These are phyloP conservation scores for Myriosclerotinia duriaeana DNA, from an alignment of 2,329 filamentous ascomycete species.

Conservation along the genomic window DNA sequence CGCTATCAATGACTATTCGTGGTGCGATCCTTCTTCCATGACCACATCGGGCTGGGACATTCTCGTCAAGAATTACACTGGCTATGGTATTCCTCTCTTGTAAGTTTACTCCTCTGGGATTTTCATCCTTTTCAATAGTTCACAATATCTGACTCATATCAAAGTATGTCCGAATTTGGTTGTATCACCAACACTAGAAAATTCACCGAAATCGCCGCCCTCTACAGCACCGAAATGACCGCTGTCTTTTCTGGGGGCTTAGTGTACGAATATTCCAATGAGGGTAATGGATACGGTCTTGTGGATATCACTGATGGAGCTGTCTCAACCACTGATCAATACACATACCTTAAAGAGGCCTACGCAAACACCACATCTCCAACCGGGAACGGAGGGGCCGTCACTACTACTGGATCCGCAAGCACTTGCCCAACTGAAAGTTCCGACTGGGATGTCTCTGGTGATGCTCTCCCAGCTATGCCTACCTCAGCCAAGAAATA, in stretches of 20 bases:
- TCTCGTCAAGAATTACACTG: slow-evolving; percentile 65
- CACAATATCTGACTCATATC: not conserved
- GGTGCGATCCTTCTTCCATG: slow-evolving; percentile 62
- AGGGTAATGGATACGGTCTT: slow-evolving; percentile 71
- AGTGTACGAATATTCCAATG: slow-evolving; percentile 90
- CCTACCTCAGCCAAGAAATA: slow-evolving; percentile 46
- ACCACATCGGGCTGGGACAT: slow-evolving; percentile 63
- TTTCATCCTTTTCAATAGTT: not conserved
- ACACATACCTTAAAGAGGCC: slow-evolving; percentile 48
- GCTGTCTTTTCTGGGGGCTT: slow-evolving; percentile 90
- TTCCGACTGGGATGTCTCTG: slow-evolving; percentile 49
- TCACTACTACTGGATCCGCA: slow-evolving; percentile 36
- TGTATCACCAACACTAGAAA: slow-evolving; percentile 78
- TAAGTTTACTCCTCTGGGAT: slow-evolving; percentile 21
- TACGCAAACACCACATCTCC: slow-evolving; percentile 48
- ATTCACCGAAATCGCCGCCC: slow-evolving; percentile 74
- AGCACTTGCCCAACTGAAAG: slow-evolving; percentile 49
- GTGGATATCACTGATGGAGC: slow-evolving; percentile 39
- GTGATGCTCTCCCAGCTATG: slow-evolving; percentile 49
- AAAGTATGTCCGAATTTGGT: slow-evolving; percentile 78
- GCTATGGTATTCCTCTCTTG: slow-evolving; percentile 65
- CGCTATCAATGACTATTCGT: slow-evolving; percentile 66
- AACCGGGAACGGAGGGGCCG: slow-evolving; percentile 53
- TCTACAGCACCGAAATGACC: slow-evolving; percentile 84
- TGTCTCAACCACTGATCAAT: slow-evolving; percentile 48